phyloP scores from a whole-genome alignment of 2,329 filamentous ascomycete genomes.

The Penicillium polonicum region DNA sequence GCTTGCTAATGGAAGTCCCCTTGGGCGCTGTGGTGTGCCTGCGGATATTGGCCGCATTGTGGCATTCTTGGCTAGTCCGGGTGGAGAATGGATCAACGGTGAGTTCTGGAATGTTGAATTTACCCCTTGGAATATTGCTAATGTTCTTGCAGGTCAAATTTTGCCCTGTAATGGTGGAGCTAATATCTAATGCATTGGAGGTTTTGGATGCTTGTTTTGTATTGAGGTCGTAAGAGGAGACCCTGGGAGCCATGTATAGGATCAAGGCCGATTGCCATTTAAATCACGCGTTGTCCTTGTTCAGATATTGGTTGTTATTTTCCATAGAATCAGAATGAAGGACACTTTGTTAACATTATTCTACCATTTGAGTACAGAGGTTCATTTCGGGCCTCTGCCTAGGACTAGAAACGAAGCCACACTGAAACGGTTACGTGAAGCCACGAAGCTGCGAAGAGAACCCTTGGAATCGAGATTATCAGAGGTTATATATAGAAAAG shows the following conservation, averaged over 20 bases:
- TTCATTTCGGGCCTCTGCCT: background rate
- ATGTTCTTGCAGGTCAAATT: constrained; percentile 22
- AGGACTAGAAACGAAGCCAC: background rate
- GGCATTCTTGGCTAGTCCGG: constrained; percentile 55
- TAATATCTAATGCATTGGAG: constrained; percentile 19
- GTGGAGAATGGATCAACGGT: constrained; percentile 67
- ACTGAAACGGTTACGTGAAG: background rate
- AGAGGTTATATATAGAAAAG: no score
- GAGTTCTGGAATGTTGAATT: constrained; percentile 24
- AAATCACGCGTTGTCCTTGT: background rate
- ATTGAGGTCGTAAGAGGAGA: background rate
- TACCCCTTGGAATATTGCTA: background rate
- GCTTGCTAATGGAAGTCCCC: constrained; percentile 58
- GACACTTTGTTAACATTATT: background rate
- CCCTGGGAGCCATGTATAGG: background rate
- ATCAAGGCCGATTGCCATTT: background rate
- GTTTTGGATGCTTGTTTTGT: background rate
- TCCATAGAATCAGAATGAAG: background rate
- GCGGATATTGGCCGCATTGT: constrained; percentile 60
- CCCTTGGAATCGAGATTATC: background rate
- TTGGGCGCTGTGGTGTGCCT: constrained; percentile 58
- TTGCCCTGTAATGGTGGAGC: constrained; percentile 26
- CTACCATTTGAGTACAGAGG: background rate
- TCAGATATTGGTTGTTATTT: background rate
- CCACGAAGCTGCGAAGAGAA: background rate